These are phyloP conservation scores for Metarhizium rileyi DNA, from an alignment of 2,329 filamentous ascomycete genomes.

Conservation along the genomic window DNA sequence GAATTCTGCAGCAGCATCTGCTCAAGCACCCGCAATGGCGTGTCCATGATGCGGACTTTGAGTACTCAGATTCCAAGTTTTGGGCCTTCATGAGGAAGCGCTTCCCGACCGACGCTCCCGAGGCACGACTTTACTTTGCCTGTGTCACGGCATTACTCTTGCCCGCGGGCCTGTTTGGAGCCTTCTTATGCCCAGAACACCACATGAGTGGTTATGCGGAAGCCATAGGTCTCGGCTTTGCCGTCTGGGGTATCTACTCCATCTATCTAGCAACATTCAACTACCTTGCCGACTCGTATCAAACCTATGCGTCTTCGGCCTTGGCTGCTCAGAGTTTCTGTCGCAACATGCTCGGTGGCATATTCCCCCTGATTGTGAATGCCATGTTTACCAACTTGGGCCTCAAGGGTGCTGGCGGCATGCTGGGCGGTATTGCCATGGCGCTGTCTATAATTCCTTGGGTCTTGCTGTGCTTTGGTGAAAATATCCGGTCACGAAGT, in stretches of 20 bases:
- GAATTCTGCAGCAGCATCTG: conserved; percentile 63
- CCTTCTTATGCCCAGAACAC: conserved; percentile 19
- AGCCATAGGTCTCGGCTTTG: conserved; percentile 55
- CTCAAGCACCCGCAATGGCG: conserved; percentile 35
- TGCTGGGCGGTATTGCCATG: conserved; percentile 64
- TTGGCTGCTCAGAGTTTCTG: conserved; percentile 81
- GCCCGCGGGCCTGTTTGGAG: conserved; percentile 62
- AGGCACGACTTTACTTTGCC: conserved; percentile 73
- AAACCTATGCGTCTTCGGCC: conserved; percentile 74
- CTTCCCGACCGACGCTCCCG: conserved; percentile 50
- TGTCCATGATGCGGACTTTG: conserved; percentile 10
- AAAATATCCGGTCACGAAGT: conserved; percentile 63
- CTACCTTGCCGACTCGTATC: conserved; percentile 83
- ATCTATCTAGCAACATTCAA: conserved; percentile 89
- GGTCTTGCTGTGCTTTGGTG: conserved; percentile 72
- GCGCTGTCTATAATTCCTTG: conserved; percentile 74
- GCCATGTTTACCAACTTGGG: conserved; percentile 66
- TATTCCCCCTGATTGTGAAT: conserved; percentile 68
- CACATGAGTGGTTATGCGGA: conserved; percentile 17
- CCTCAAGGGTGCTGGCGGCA: conserved; percentile 58
- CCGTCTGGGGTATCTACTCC: conserved; percentile 77
- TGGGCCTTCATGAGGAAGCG: conserved; percentile 36
- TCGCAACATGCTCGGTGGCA: conserved; percentile 71
- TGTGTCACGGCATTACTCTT: conserved; percentile 68
- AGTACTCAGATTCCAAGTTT: conserved; percentile 21